Evolutionary conservation across 345 rosid species (phyloP).

Genomic region (Durio zibethinus): DNA sequence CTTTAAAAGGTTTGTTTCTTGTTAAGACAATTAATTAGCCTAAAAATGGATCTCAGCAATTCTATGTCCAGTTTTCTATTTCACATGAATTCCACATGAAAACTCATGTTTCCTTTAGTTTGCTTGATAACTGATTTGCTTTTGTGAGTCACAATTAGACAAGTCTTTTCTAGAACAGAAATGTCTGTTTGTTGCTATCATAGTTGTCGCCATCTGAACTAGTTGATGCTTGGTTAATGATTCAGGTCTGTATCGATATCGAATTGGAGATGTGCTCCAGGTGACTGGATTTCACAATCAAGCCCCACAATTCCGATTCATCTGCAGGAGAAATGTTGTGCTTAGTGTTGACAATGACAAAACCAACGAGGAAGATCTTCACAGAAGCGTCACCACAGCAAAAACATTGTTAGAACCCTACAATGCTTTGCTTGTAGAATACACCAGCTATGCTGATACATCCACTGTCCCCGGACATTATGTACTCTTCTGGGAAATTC

Average conservation of each 20-base stretch:
- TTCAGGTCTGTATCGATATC: constrained; percentile 52
- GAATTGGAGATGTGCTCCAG: constrained; percentile 62
- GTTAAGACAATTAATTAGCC: neutral
- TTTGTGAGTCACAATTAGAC: neutral
- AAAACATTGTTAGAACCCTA: constrained; percentile 48
- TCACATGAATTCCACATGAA: neutral
- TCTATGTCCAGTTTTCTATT: neutral
- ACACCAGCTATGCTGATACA: constrained; percentile 58
- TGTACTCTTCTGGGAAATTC: constrained; percentile 57
- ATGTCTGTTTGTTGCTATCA: neutral
- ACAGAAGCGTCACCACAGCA: constrained; percentile 44
- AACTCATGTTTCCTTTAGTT: neutral
- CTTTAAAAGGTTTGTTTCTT: neutral
- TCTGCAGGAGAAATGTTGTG: constrained; percentile 61
- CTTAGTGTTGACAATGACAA: constrained; percentile 67
- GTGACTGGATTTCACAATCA: constrained; percentile 56
- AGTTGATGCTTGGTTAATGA: neutral
- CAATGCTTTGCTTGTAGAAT: constrained; percentile 48
- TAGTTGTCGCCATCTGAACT: neutral
- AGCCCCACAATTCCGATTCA: constrained; percentile 64
- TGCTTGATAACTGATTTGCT: neutral
- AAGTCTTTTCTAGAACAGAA: neutral
- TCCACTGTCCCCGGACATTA: constrained; percentile 59
- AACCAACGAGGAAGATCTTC: constrained; percentile 63
- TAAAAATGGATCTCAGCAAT: neutral